Evolutionary conservation across 192 early-diverging fungal genomes (phyloP).

Genomic region (Rhizoclosmatium globosum): DNA sequence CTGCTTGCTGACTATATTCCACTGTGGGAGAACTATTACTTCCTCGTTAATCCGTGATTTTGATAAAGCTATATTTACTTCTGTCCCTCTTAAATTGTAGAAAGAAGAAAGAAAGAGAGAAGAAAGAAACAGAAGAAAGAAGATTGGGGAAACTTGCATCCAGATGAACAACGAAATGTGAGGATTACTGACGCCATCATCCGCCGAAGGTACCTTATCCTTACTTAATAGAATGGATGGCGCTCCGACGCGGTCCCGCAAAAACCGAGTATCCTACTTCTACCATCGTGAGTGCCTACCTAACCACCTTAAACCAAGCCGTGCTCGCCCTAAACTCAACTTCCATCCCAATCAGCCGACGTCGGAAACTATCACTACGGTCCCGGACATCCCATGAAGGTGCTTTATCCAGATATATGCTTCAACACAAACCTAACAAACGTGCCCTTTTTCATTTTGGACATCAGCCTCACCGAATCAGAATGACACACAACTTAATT

Average conservation of each 20-base stretch:
- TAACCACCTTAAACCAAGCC: too few relatives aligned
- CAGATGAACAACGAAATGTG: too few relatives aligned
- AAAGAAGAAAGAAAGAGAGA: too few relatives aligned
- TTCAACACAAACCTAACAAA: background rate
- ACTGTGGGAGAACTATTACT: conserved; percentile 35
- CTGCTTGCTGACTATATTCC: conserved; percentile 39
- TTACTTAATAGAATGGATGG: background rate
- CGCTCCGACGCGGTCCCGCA: conserved; percentile 28
- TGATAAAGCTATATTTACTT: too few relatives aligned
- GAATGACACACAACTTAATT: conserved; percentile 94
- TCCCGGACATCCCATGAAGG: conserved; percentile 67
- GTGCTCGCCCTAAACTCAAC: background rate
- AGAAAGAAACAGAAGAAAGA: too few relatives aligned
- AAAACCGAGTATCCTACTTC: conserved; percentile 53
- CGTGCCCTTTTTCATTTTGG: background rate
- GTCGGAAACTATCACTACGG: conserved; percentile 65
- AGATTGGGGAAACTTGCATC: too few relatives aligned
- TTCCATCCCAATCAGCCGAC: conserved; percentile 42
- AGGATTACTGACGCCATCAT: too few relatives aligned
- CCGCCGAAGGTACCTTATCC: too few relatives aligned
- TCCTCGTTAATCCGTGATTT: conserved; percentile 35
- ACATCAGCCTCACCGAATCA: conserved; percentile 87
- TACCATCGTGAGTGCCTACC: conserved; percentile 55
- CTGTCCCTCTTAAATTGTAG: too few relatives aligned
- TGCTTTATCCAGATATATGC: too few relatives aligned